Base-by-base conservation (phyloP, 1,139 yeast species). In the Pichia sp. region DNA sequence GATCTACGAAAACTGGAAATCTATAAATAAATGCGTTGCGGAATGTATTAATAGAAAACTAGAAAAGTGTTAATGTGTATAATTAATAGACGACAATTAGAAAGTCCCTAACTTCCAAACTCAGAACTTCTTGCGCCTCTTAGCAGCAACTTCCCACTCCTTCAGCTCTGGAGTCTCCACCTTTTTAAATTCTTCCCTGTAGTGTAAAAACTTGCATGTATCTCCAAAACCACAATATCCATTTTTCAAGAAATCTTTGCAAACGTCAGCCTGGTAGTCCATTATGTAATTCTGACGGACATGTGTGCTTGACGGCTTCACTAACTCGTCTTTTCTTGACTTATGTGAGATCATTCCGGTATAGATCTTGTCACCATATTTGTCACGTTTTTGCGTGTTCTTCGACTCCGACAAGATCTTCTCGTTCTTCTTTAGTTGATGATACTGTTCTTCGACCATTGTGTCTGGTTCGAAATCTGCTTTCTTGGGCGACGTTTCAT, bases 221-320 rank as follows among this genome's bases (percentile, higher is more conserved):
- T 95, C 99, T 8, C 99, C 99, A 66, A 85, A 95, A 5, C 98
- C 98, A 74, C 99, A 95, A 65, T 83, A 91, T 0, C 99, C 99
- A 0, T 96, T 91, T 60, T 86, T 89, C 55, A 83, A 79, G 67
- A 80, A 95, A 67, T 95, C 98, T 63, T 93, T 95, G 66, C 99
- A 95, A 3, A 95, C 85, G 65, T 93, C 98, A 0, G 96, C 95
- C 64, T 89, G 96, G 66, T 85, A 93, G 63, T 93, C 99, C 37
- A 87, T 78, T n/a, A 85, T 73, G 1, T 88, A 82, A 0, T 93
- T 86, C n/a, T 84, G 76, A 48, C 82, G 74, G 34, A 89, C 75
- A 62, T 83, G 83, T 0, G 78, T 68, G 0, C 89, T 76, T 1
- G 70, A 66, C 44, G 72, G 74, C 55, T 72, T 66, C 12, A 74